A percentile compares a stretch with the other conserved stretches of the same genome.
Conservation (phyloP, 176 grass and related monocot species). For the Cenchrus americanus region DNA sequence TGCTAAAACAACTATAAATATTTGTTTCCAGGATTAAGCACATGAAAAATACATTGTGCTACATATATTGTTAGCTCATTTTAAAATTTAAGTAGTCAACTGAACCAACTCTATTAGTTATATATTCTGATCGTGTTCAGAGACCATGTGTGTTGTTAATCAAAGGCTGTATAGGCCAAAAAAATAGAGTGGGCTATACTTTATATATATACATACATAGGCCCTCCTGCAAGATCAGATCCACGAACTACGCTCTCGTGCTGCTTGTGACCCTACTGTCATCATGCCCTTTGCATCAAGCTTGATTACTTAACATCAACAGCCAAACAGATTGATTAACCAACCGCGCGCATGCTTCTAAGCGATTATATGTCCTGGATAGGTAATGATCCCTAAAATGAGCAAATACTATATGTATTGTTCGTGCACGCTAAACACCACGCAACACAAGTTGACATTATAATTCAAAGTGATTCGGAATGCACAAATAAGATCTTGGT, state of each 20-base stretch:
- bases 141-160: slow-evolving; percentile 22
- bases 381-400: slow-evolving; percentile 11
- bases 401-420: neutral
- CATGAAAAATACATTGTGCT: slow-evolving; percentile 11
- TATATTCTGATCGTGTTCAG: neutral
- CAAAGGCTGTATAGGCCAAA: neutral
- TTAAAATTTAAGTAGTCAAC: slow-evolving; percentile 20
- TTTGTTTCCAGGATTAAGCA: neutral
- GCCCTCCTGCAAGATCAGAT: neutral
- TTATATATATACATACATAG: neutral
- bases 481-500: neutral
- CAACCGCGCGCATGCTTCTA: neutral
- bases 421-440: neutral
- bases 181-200: neutral
- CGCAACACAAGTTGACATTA: neutral
- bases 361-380: neutral
- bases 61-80: neutral
- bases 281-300: slow-evolving; percentile 13
- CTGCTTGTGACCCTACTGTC: slow-evolving; percentile 5
- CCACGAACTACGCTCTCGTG: slow-evolving; percentile 15
- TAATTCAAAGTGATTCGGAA: neutral
- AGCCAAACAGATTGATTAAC: slow-evolving; percentile 28
- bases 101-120: neutral
- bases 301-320: slow-evolving; percentile 30
- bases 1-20: neutral